phyloP scores from a whole-genome alignment of 495 filamentous ascomycete genomes.

The Mytilinidion resinicola region DNA sequence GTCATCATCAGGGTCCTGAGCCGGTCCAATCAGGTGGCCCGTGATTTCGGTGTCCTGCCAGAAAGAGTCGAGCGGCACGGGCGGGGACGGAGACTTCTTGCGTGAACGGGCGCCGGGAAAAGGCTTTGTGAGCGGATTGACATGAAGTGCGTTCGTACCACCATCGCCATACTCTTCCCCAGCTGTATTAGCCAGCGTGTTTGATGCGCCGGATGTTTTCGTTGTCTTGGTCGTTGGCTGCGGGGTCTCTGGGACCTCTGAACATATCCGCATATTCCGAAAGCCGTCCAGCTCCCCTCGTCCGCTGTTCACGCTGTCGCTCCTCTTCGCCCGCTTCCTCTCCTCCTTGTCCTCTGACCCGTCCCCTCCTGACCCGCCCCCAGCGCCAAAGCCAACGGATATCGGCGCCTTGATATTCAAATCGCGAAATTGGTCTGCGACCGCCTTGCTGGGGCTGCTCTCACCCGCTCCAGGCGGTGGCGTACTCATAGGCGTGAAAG shows the following conservation, averaged over 20 bases:
- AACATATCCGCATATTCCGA: background rate
- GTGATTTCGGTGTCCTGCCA: conserved; percentile 86
- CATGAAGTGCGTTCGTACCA: background rate
- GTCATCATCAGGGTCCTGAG: conserved; percentile 38
- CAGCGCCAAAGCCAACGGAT: conserved; percentile 11
- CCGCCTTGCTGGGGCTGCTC: conserved; percentile 20
- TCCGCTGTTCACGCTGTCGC: background rate
- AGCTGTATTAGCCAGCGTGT: conserved; percentile 9
- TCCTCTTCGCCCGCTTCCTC: conserved; percentile 16
- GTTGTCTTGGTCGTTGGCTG: background rate
- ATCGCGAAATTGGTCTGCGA: conserved; percentile 25
- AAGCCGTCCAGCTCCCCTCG: background rate
- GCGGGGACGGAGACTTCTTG: conserved; percentile 25
- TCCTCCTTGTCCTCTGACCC: conserved; percentile 22
- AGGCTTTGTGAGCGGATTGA: background rate
- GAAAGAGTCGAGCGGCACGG: conserved; percentile 47
- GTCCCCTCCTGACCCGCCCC: conserved; percentile 10
- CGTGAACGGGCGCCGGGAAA: conserved; percentile 3
- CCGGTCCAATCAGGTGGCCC: conserved; percentile 46
- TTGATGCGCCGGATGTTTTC: conserved; percentile 4
- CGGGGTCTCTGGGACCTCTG: conserved; percentile 10
- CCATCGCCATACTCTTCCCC: background rate
- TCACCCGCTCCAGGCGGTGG: conserved; percentile 1
- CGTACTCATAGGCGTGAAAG: too few relatives aligned
- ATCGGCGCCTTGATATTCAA: conserved; percentile 14